A percentile compares a stretch with the other conserved stretches of the same genome.
These are phyloP conservation scores for Canavalia ensiformis DNA, from an alignment of 306 rosid genomes.

Conservation along the genomic window DNA sequence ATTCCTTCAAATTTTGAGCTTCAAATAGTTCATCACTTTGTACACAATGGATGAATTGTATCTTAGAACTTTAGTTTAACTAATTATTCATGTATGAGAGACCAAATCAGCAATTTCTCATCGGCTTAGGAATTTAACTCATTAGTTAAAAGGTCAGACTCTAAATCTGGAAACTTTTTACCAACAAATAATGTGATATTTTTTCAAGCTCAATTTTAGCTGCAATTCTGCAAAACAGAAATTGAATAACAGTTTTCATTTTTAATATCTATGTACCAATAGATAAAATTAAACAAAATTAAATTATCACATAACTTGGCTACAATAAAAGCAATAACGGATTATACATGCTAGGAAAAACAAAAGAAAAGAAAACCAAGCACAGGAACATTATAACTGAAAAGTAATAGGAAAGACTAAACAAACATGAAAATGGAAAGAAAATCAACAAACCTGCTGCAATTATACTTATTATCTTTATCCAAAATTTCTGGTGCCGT, in stretches of 20 bases:
- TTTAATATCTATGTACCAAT: constrained; percentile 14
- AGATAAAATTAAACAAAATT: neutral
- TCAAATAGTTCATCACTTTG: neutral
- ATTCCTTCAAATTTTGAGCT: neutral
- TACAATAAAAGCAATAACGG: constrained; percentile 7
- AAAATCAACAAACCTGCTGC: constrained; percentile 68
- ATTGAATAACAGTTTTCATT: neutral
- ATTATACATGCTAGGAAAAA: neutral
- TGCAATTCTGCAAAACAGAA: constrained; percentile 9
- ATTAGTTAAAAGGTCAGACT: neutral
- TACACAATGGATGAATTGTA: neutral
- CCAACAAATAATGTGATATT: neutral
- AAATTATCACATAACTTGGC: neutral
- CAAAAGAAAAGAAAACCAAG: constrained; percentile 18
- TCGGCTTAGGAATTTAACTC: neutral
- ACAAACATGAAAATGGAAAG: neutral
- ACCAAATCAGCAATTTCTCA: constrained; percentile 17
- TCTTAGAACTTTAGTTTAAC: neutral
- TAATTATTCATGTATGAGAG: neutral
- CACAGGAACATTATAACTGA: neutral
- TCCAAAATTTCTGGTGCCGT: constrained; percentile 82
- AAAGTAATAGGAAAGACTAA: constrained; percentile 29
- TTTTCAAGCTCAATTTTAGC: constrained; percentile 19
- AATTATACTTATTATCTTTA: constrained; percentile 73
- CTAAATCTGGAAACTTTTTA: constrained; percentile 19